Evolutionary conservation across 306 rosid genomes (phyloP), one percentile per base, ranked within the genome.

Genomic region (Corylus americana): DNA sequence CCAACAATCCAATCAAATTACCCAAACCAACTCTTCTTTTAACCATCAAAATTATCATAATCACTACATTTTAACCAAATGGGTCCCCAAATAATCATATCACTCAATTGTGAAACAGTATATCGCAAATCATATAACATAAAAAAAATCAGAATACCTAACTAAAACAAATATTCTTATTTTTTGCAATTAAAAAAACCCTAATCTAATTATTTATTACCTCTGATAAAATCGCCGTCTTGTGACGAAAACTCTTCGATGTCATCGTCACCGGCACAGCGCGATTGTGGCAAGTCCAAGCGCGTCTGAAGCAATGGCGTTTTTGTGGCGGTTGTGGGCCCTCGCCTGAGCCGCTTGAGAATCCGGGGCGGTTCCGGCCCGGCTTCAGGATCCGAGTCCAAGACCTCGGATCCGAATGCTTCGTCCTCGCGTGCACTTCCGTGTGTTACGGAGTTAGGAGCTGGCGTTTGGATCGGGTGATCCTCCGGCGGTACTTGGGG

Each of bases 261-360:
- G 4, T 87, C 89, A 31, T 87, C 91, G 10, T 85, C 89, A 53
- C 53, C 51, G 3, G 48, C 45, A 25, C 45, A 53, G 12, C 20
- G 50, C 57, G 72, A 22, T 3, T 20, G 31, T 9, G 27, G 64
- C 64, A 14, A 58, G 4, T 58, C 64, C 64, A 10, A 10, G 64
- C 22, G 14, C 64, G 7, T 2, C 64, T 22, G 71, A 67, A 77
- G 7, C 48, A 73, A 42, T 0, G 70, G 37, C 74, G 31, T 66
- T 53, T 74, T 74, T 51, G 75, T 58, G 8, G 75, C 58, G 4
- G 31, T 9, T 22, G 61, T 17, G 3, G 54, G 66, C 18, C 91
- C 91, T 62, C 89, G 82, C 80, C 80, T 78, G 78, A 88, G 87
- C 53, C 89, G 84, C 84, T 79, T 84, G 74, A 88, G 79, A 17